A percentile compares a stretch with the other conserved stretches of the same genome.
These are phyloP conservation scores for Flaveria trinervia DNA, from an alignment of 129 eudicot genomes.

Conservation along the genomic window DNA sequence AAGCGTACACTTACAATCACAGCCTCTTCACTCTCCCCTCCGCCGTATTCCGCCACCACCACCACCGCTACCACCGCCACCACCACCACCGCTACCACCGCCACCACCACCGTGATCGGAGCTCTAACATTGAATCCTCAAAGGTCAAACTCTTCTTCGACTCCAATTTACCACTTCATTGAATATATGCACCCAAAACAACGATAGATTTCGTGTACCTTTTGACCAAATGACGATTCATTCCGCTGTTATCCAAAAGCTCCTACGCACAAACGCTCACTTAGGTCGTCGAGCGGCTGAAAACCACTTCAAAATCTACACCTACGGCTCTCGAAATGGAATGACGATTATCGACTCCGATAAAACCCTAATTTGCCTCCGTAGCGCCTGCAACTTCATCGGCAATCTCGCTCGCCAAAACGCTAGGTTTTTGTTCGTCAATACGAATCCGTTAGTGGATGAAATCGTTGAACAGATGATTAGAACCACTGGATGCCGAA, in stretches of 20 bases:
- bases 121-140: neutral
- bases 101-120: neutral
- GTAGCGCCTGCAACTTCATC: constrained; percentile 82
- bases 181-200: neutral
- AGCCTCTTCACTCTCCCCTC: constrained; percentile 14
- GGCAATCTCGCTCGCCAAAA: constrained; percentile 53
- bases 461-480: constrained; percentile 77
- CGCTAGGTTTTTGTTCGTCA: constrained; percentile 70
- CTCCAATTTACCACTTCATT: neutral
- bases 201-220: neutral
- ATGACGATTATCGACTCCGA: constrained; percentile 71
- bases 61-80: neutral
- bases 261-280: constrained; percentile 79
- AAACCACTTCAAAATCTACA: constrained; percentile 81
- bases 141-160: neutral
- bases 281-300: constrained; percentile 67
- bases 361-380: constrained; percentile 87
- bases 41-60: constrained; percentile 25
- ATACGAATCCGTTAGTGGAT: constrained; percentile 72
- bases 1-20: neutral
- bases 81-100: neutral
- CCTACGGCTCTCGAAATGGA: constrained; percentile 68
- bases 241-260: constrained; percentile 76
- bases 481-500: constrained; percentile 41
- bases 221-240: constrained; percentile 67